A percentile compares a stretch with the other conserved stretches of the same genome.
Conservation (phyloP, 140 eudicot species). For the Flaveria floridana region DNA sequence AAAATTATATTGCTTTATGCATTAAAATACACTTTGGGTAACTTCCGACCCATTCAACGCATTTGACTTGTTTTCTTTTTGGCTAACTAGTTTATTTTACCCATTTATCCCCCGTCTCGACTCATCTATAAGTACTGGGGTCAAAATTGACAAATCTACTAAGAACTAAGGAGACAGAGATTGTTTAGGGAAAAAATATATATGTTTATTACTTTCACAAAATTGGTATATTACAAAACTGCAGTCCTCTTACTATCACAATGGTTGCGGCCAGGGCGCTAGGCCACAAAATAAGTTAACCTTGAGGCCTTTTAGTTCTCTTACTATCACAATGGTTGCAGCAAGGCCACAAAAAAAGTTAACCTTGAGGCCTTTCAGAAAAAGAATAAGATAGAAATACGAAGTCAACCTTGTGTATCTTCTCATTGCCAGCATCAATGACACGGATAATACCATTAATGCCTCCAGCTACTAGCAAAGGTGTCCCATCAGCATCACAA, state of each 20-base stretch:
- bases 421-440: slow-evolving; percentile 90
- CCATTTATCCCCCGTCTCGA: not conserved
- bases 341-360: not conserved
- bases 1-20: not conserved
- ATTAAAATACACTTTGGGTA: not conserved
- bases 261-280: not conserved
- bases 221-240: slow-evolving; percentile 1
- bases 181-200: not conserved
- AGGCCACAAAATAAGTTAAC: not conserved
- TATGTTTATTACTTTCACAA: not conserved
- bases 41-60: not conserved
- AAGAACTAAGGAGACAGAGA: not conserved
- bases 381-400: not conserved
- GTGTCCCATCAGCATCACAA: slow-evolving; percentile 68
- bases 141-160: not conserved
- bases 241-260: not conserved
- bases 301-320: not conserved
- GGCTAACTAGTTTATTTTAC: not conserved
- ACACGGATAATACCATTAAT: slow-evolving; percentile 90
- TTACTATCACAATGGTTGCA: not conserved
- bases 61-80: not conserved
- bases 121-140: not conserved
- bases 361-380: not conserved
- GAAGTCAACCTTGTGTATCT: slow-evolving; percentile 71
- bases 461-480: slow-evolving; percentile 92